Evolutionary conservation across 257 asterid genomes (phyloP), one percentile per base, ranked within the genome.

Genomic region (Solanum rostratum): DNA sequence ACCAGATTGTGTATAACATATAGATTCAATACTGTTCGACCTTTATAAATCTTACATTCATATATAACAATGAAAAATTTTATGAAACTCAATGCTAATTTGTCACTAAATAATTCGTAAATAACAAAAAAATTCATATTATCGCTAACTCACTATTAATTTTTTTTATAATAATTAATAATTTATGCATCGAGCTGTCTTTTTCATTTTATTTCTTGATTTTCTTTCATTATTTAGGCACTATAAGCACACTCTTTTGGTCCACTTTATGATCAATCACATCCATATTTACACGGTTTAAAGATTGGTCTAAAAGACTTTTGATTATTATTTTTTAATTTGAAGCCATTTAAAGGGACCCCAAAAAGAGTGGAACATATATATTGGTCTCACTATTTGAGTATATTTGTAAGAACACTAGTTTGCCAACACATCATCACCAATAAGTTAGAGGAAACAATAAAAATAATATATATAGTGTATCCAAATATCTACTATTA

Each of bases 361-460:
- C 82, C 45, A 76, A 76, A 76, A 49, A 76, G 45, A 76, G 45
- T 27, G 82, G 62, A 49, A 15, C 22, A 16, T 22, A 74, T 74
- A 74, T 74, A 73, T 14, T 45, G 57, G 57, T 71, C 15, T 37
- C 53, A 46, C 53, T 39, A 22, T 46, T 74, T 14, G 82, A 76
- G 43, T 76, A 16, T 76, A 76, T 49, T 76, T 49, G 62, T 49
- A 16, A 49, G 82, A 49, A 76, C 14, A 19, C 15, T 27, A 76
- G 15, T 49, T 27, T 46, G 82, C 82, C 82, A 49, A 49, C 82
- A 76, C 81, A 76, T 84, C 82, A 7, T 66, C 57, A 81, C 45
- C 70, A 62, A 62, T 14, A 74, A 74, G 62, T 49, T 60, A 82
- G 81, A 70, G 60, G 62, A 76, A 76, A 27, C 43, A 27, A n/a